Conservation (phyloP, 2,329 filamentous ascomycete genomes). For the Fusarium mundagurra region DNA sequence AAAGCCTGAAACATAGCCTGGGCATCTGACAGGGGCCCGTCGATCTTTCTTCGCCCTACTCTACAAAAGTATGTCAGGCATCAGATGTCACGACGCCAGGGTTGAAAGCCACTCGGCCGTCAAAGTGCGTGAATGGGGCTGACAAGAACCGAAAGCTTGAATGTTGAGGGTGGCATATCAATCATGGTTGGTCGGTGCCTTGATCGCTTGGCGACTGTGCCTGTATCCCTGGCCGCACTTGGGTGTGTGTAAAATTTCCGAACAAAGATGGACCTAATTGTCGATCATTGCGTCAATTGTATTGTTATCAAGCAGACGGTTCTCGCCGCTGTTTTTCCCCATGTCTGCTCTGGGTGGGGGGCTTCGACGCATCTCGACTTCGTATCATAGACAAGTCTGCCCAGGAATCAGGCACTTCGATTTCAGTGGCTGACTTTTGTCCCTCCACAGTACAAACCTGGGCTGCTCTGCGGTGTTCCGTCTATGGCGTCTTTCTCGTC, state of each 20-base stretch:
- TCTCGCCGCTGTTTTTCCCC: conserved; percentile 5
- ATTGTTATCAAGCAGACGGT: conserved; percentile 7
- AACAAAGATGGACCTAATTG: conserved; percentile 9
- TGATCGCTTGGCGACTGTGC: conserved; percentile 32
- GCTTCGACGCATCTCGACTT: conserved; percentile 19
- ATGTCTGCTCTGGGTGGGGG: conserved; percentile 5
- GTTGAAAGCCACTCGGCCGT: conserved; percentile 34
- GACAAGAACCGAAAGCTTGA: conserved; percentile 36
- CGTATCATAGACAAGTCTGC: conserved; percentile 33
- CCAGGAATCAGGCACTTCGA: conserved; percentile 32
- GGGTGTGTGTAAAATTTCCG: conserved; percentile 17
- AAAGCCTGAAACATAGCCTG: conserved; percentile 40
- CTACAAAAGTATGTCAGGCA: conserved; percentile 24
- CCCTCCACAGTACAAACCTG: conserved; percentile 30
- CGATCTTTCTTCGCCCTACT: conserved; percentile 34
- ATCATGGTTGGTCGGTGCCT: conserved; percentile 34
- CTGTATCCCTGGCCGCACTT: conserved; percentile 8
- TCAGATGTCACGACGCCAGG: conserved; percentile 28
- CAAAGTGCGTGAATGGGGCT: conserved; percentile 31
- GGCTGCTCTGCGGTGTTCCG: conserved; percentile 43
- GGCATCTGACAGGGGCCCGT: conserved; percentile 33
- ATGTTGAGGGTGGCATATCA: conserved; percentile 27
- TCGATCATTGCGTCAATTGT: conserved; percentile 22
- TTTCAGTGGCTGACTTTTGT: conserved; percentile 32
- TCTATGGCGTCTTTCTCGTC: conserved; percentile 39